Evolutionary conservation across 2,329 filamentous ascomycete genomes (phyloP), one percentile per base, ranked within the genome.

Genomic region (Boeremia lycopersici): DNA sequence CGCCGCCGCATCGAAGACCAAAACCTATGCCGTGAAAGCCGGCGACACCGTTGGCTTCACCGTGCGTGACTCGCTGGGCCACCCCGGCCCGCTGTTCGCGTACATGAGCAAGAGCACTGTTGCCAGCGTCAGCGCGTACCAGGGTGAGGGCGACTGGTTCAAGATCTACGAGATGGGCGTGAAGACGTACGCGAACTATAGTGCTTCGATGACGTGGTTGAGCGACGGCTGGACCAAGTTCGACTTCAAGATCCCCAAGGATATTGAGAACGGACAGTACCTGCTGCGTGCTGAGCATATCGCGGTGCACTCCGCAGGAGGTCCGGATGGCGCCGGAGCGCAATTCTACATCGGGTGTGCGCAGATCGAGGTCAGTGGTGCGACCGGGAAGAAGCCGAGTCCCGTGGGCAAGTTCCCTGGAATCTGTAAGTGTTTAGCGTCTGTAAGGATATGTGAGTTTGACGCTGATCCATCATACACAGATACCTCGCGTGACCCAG

Each of bases 111-210:
- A 79, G 71, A 51, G 48, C 19, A 84, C 82, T 53, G 79, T 89
- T 58, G 84, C 87, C 74, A 88, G 86, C 71, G 81, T 89, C 56
- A 84, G 88, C 67, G 81, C 80, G 31, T 87, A 89, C 66, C 88
- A 91, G 74, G 87, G 88, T 61, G 82, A 88, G 48, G 81, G 71
- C n/a, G 70, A 72, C 41, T 75, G 72, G 72, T 61, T 67, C 58
- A 75, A 75, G 62, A 70, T 73, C 44, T 67, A 67, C 53, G 63
- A 72, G 58, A 65, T 57, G 34, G 71, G 69, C 15, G 64, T 74
- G 8, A 71, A 60, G 48, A 53, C 48, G 4, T 51, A 51, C 33
- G 48, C 48, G 2, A 51, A 51, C 19, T 51, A 51, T 11, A 45
- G 40, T 33, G 33, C 45, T 12, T 39, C 38, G 1, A 54, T 54